Evolutionary conservation across 2,329 filamentous ascomycete genomes (phyloP).

Genomic region (Aaosphaeria arxii): DNA sequence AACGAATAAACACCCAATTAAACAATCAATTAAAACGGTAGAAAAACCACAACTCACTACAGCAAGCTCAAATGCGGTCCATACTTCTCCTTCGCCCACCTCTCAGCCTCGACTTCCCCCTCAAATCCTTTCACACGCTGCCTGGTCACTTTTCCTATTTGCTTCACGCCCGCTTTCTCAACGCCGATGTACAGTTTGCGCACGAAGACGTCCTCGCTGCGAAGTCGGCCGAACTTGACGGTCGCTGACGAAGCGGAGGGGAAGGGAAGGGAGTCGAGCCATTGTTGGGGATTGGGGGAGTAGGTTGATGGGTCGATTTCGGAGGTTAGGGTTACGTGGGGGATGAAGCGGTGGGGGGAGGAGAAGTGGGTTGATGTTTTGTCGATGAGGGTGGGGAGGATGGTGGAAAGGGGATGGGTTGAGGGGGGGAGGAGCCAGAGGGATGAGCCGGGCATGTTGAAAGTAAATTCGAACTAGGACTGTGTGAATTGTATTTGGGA

Average conservation of each 20-base stretch:
- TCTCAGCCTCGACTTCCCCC: slow-evolving; percentile 17
- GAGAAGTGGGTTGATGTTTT: slow-evolving; percentile 30
- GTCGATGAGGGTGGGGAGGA: slow-evolving; percentile 34
- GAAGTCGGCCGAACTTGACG: slow-evolving; percentile 27
- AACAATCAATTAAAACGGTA: no score
- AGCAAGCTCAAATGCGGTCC: slow-evolving; percentile 41
- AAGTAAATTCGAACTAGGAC: not conserved
- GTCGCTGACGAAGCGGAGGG: slow-evolving; percentile 11
- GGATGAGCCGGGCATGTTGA: slow-evolving; percentile 39
- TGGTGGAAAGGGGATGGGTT: slow-evolving; percentile 22
- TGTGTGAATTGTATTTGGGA: not conserved
- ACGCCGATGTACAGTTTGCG: slow-evolving; percentile 39
- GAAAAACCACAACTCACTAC: slow-evolving; percentile 37
- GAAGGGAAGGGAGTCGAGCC: slow-evolving; percentile 33
- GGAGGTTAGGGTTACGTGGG: slow-evolving; percentile 43
- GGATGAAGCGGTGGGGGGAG: slow-evolving; percentile 38
- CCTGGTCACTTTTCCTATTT: slow-evolving; percentile 27
- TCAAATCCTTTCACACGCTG: slow-evolving; percentile 20
- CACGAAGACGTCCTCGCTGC: slow-evolving; percentile 37
- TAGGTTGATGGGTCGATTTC: slow-evolving; percentile 26
- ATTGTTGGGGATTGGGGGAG: slow-evolving; percentile 30
- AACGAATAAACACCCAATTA: no score
- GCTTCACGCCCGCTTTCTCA: slow-evolving; percentile 22
- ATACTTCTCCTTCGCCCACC: slow-evolving; percentile 33
- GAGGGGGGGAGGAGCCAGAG: slow-evolving; percentile 43